Percentiles rank a stretch among this genome's conserved stretches.
phyloP scores from a whole-genome alignment of 768 basidiomycete genomes.

The Chalciporus pseudorubinellus region DNA sequence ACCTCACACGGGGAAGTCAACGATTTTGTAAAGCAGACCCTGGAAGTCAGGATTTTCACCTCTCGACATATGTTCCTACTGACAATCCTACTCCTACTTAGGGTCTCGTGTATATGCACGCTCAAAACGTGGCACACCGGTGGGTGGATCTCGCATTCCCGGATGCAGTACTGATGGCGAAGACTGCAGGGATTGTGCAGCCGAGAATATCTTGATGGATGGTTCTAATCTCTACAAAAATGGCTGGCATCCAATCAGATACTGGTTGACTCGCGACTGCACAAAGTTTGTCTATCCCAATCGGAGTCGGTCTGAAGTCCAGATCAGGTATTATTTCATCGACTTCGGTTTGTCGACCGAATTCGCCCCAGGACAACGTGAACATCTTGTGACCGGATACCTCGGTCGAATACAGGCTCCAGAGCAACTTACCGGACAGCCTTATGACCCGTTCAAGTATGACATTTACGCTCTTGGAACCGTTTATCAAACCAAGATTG shows the following conservation, averaged over 20 bases:
- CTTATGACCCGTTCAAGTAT: slow-evolving; percentile 28
- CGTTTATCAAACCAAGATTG: slow-evolving; percentile 12
- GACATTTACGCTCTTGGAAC: slow-evolving; percentile 28
- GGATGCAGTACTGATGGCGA: neutral
- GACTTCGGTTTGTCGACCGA: slow-evolving; percentile 33
- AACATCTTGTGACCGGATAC: neutral
- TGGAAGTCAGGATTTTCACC: slow-evolving; percentile 14
- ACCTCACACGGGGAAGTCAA: slow-evolving; percentile 22
- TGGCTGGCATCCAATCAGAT: slow-evolving; percentile 19
- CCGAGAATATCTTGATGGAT: slow-evolving; percentile 33
- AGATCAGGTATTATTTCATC: slow-evolving; percentile 31
- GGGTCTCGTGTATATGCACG: slow-evolving; percentile 36
- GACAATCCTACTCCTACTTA: slow-evolving; percentile 1
- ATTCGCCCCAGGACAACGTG: slow-evolving; percentile 17
- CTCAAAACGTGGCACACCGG: slow-evolving; percentile 34
- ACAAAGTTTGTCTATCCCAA: slow-evolving; percentile 12
- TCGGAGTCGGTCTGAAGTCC: slow-evolving; percentile 23
- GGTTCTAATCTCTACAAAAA: slow-evolving; percentile 19
- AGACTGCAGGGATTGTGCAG: slow-evolving; percentile 19
- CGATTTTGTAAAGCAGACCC: slow-evolving; percentile 21
- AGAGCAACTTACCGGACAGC: slow-evolving; percentile 15
- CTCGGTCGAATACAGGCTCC: slow-evolving; percentile 16
- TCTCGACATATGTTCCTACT: neutral
- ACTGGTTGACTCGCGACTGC: slow-evolving; percentile 7
- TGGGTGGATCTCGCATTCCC: slow-evolving; percentile 7